Evolutionary conservation across 1,284 basidiomycete genomes (phyloP).

Genomic region (Exobasidium cylindrosporum): DNA sequence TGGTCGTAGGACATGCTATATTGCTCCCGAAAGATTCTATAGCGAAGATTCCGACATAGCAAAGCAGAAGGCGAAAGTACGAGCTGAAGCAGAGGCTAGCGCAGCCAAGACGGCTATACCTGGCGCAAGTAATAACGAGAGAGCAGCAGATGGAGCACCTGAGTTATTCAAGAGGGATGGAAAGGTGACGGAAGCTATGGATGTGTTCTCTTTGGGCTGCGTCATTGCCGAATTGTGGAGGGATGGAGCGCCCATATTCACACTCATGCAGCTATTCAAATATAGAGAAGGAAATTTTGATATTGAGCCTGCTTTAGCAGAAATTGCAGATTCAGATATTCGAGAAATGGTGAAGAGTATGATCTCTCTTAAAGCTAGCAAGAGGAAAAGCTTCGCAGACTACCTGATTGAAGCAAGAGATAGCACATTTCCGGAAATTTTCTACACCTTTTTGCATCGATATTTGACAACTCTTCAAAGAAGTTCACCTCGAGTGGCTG

Average conservation of each 20-base stretch:
- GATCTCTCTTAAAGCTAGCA: conserved; percentile 74
- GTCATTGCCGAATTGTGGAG: conserved; percentile 94
- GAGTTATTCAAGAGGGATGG: conserved; percentile 64
- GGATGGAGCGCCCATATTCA: conserved; percentile 90
- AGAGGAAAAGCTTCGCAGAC: conserved; percentile 77
- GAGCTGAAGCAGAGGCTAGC: conserved; percentile 11
- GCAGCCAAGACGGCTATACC: background rate
- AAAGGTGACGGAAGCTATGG: conserved; percentile 91
- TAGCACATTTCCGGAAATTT: conserved; percentile 80
- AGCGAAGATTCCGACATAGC: conserved; percentile 58
- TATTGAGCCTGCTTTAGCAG: conserved; percentile 70
- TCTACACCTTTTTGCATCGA: conserved; percentile 89
- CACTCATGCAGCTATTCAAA: conserved; percentile 90
- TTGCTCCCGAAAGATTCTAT: conserved; percentile 95
- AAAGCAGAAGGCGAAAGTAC: conserved; percentile 20
- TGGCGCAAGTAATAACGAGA: background rate
- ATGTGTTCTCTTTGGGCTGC: conserved; percentile 92
- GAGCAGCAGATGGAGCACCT: conserved; percentile 24
- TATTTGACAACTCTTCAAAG: conserved; percentile 80
- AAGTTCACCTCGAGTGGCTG: conserved; percentile 45
- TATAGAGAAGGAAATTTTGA: conserved; percentile 82
- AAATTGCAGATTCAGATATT: conserved; percentile 77
- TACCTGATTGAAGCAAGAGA: conserved; percentile 72
- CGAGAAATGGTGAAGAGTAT: conserved; percentile 75
- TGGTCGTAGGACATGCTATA: conserved; percentile 85